These are phyloP conservation scores for Penicillium riverlandense DNA, from an alignment of 495 filamentous ascomycete species.

Conservation along the genomic window DNA sequence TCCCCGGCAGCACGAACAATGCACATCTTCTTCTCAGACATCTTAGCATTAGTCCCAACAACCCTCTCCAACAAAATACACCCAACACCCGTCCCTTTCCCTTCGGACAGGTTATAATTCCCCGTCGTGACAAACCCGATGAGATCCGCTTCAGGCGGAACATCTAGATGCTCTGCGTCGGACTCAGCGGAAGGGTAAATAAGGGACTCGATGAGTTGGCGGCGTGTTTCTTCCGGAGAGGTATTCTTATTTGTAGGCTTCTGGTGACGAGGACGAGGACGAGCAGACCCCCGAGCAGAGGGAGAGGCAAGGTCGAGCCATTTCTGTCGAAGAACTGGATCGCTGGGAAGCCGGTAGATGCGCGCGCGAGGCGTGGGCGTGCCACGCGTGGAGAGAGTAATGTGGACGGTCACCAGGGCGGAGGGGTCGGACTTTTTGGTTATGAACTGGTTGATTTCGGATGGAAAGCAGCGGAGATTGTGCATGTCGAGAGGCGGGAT, in stretches of 20 bases:
- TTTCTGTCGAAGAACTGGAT: slow-evolving; percentile 38
- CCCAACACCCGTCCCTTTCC: slow-evolving; percentile 69
- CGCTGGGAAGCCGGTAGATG: slow-evolving; percentile 62
- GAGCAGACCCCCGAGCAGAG: not conserved
- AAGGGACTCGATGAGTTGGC: slow-evolving; percentile 49
- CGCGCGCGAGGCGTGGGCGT: slow-evolving; percentile 55
- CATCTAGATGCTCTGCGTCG: slow-evolving; percentile 49
- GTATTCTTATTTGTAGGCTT: slow-evolving; percentile 1
- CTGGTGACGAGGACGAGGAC: not conserved
- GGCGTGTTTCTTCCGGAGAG: slow-evolving; percentile 33
- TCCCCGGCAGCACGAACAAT: slow-evolving; percentile 76
- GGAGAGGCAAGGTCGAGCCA: slow-evolving; percentile 41
- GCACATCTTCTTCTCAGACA: slow-evolving; percentile 48
- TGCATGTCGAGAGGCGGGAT: slow-evolving; percentile 26
- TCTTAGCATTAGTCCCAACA: slow-evolving; percentile 15
- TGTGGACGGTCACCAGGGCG: slow-evolving; percentile 48
- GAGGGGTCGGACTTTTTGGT: slow-evolving; percentile 15
- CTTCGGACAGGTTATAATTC: slow-evolving; percentile 72
- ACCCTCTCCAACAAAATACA: slow-evolving; percentile 58
- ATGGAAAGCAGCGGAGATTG: slow-evolving; percentile 16
- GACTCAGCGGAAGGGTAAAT: slow-evolving; percentile 25
- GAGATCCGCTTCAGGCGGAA: slow-evolving; percentile 68
- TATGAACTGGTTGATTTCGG: slow-evolving; percentile 14
- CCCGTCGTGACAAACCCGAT: slow-evolving; percentile 91
- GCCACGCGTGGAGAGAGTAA: slow-evolving; percentile 54